Percentiles rank a stretch among this genome's conserved stretches.
Evolutionary conservation across 129 eudicot species (phyloP).

Genomic region (Artemisia tridentata): DNA sequence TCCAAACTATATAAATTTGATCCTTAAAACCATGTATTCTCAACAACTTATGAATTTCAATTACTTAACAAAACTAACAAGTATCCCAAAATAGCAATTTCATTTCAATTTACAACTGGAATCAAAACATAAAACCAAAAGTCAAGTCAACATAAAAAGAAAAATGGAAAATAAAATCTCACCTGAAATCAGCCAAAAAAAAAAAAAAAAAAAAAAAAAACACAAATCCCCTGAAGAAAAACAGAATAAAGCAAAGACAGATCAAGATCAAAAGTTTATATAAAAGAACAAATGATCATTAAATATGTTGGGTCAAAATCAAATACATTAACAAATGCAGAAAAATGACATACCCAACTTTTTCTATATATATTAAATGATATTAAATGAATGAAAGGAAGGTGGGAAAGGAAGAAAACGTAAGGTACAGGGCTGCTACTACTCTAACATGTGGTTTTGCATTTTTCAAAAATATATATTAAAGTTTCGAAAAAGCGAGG

Average conservation of each 20-base stretch:
- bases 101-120: neutral
- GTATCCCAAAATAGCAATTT: slow-evolving; percentile 13
- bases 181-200: slow-evolving; percentile 10
- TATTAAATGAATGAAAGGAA: neutral
- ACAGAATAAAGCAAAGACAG: too few species aligned
- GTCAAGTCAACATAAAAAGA: neutral
- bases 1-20: neutral
- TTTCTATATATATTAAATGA: neutral
- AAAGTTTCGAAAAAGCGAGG: neutral
- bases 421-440: slow-evolving; percentile 23
- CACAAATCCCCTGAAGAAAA: neutral
- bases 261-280: slow-evolving; percentile 10
- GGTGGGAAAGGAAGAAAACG: slow-evolving; percentile 25
- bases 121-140: neutral
- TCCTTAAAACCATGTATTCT: slow-evolving; percentile 9
- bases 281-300: neutral
- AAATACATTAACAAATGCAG: neutral
- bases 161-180: neutral
- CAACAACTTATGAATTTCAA: slow-evolving; percentile 4
- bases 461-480: neutral
- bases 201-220: too few species aligned
- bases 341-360: too few species aligned
- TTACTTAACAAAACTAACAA: neutral
- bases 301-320: too few species aligned
- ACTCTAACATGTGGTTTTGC: slow-evolving; percentile 23